Base-by-base conservation (phyloP, 2,329 filamentous ascomycete genomes). In the Mariannaea elegans region DNA sequence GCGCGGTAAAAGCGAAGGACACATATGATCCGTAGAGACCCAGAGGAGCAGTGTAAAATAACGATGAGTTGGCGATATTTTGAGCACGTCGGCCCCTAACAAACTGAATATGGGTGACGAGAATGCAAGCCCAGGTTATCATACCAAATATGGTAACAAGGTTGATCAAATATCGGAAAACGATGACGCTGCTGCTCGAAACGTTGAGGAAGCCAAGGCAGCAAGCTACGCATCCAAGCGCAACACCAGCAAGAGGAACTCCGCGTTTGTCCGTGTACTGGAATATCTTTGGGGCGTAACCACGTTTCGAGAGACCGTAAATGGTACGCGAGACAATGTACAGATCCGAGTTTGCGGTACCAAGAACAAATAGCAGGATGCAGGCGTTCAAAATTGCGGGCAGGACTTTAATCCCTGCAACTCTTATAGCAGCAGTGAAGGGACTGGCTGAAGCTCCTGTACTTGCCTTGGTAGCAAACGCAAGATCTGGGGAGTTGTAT, bases 311-410 rank as follows among this genome's bases (percentile, higher is more conserved):
- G 7, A 94, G 83, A 59, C 89, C 90, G 74, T 91, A 90, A 51
- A 92, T 81, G 4, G 88, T 91, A 53, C 90, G 87, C 61, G 86
- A 89, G 16, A 88, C 90, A 66, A 88, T 92, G 82, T 93, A 93
- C n/a, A 93, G 78, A 77, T 93, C 90, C 1, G 88, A 91, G 80
- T 93, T 93, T 62, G 89, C 84, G 13, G 90, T 90, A 13, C 87
- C 90, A 76, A 93, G 91, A 66, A 92, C 89, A 72, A 93, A 93
- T 61, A 92, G 72, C 61, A 91, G 78, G 65, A 93, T 92, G 69
- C 88, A 90, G 29, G 79, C 90, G 75, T 93, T 93, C 71, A 93
- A 77, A 70, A 93, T 85, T 66, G 87, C 83, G 3, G 89, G 86
- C 8, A 93, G 80, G 19, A 77, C 75, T 2, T 82, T 76, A 72